phyloP scores from a whole-genome alignment of 2,329 filamentous ascomycete species.

The Colletotrichum agaves region DNA sequence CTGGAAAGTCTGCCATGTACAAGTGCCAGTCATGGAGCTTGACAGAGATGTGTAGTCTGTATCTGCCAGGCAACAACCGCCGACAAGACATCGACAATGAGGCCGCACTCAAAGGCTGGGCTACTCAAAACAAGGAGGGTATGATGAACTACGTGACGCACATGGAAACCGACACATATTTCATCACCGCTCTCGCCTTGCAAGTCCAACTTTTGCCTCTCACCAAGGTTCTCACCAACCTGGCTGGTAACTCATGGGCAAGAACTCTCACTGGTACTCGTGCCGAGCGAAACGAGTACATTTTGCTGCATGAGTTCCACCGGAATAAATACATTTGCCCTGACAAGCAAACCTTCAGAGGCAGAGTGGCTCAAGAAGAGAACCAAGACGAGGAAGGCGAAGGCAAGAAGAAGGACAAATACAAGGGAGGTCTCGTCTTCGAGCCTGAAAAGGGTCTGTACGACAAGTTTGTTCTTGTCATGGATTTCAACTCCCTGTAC shows the following conservation, averaged over 20 bases:
- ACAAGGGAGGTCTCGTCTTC: slow-evolving; percentile 97
- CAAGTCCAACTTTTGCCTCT: slow-evolving; percentile 92
- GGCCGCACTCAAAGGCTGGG: slow-evolving; percentile 86
- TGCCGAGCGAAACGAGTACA: slow-evolving; percentile 98
- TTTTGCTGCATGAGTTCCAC: slow-evolving; percentile 96
- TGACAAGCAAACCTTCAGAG: slow-evolving; percentile 88
- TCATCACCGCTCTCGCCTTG: slow-evolving; percentile 89
- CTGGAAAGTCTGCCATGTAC: slow-evolving; percentile 95
- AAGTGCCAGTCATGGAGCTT: slow-evolving; percentile 99
- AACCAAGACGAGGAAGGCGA: slow-evolving; percentile 76
- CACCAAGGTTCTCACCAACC: slow-evolving; percentile 93
- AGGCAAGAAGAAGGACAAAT: slow-evolving; percentile 98
- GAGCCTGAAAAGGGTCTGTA: slow-evolving; percentile 98
- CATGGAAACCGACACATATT: slow-evolving; percentile 95
- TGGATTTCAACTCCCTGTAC: slow-evolving; percentile 99
- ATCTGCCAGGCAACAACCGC: slow-evolving; percentile 77
- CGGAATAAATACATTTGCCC: slow-evolving; percentile 98
- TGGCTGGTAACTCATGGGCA: slow-evolving; percentile 98
- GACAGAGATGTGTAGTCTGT: slow-evolving; percentile 96
- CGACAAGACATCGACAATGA: slow-evolving; percentile 92
- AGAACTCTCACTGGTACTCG: slow-evolving; percentile 94
- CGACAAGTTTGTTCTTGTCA: slow-evolving; percentile 97
- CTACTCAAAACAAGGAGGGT: slow-evolving; percentile 78
- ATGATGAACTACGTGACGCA: slow-evolving; percentile 94
- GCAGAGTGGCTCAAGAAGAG: slow-evolving; percentile 78